Evolutionary conservation across 129 eudicot genomes (phyloP).

Genomic region (Dittrichia graveolens): DNA sequence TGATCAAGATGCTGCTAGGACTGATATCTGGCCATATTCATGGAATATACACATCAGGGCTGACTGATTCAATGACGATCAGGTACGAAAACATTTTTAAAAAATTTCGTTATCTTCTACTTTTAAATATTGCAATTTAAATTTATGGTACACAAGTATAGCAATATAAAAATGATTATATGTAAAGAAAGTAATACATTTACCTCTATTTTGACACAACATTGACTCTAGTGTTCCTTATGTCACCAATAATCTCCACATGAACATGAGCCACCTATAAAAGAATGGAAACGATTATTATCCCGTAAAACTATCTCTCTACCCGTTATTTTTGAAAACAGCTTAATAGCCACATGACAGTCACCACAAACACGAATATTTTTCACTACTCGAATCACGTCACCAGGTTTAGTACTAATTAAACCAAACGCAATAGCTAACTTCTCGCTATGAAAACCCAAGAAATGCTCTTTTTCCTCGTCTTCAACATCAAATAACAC

Average conservation of each 20-base stretch:
- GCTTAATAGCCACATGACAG: constrained; percentile 68
- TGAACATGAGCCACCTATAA: constrained; percentile 76
- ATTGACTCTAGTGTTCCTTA: neutral
- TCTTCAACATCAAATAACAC: constrained; percentile 88
- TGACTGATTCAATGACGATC: too few relatives aligned
- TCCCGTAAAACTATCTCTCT: constrained; percentile 80
- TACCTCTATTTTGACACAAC: neutral
- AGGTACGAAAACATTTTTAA: too few relatives aligned
- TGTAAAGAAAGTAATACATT: neutral
- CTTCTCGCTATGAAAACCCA: constrained; percentile 85
- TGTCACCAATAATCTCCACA: constrained; percentile 86
- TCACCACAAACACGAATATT: constrained; percentile 86
- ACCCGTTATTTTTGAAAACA: constrained; percentile 62
- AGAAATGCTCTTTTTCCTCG: constrained; percentile 81
- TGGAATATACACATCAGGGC: too few relatives aligned
- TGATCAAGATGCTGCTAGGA: too few relatives aligned
- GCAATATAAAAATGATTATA: too few relatives aligned
- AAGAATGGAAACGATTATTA: constrained; percentile 79
- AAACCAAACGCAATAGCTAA: constrained; percentile 84
- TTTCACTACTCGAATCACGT: constrained; percentile 68
- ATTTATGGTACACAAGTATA: neutral
- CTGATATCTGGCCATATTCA: too few relatives aligned
- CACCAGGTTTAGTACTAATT: constrained; percentile 48
- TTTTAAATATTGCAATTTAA: too few relatives aligned
- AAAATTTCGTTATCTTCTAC: too few relatives aligned